A percentile compares a stretch with the other conserved stretches of the same genome.
Conservation (phyloP, 2,329 filamentous ascomycete species). For the Paracorniculantispora psalliotae region DNA sequence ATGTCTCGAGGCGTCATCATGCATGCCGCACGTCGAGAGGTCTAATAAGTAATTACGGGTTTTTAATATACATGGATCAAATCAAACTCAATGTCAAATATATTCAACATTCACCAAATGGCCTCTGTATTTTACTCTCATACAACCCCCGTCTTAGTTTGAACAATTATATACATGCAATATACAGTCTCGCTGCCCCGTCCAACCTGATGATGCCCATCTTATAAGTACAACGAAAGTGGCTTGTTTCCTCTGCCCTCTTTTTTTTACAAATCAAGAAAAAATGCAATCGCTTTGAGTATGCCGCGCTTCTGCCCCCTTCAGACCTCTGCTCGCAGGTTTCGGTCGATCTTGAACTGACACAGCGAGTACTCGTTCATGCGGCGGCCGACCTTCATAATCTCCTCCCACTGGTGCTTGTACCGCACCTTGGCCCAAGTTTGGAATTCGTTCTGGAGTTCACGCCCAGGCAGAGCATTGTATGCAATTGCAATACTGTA, state of each 20-base stretch:
- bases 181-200: not conserved
- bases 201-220: not conserved
- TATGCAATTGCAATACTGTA: slow-evolving; percentile 35
- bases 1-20: slow-evolving; percentile 3
- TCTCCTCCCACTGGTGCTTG: slow-evolving; percentile 61
- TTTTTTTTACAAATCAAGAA: not conserved
- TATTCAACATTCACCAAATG: not conserved
- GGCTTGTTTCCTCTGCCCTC: not conserved
- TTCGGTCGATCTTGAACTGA: slow-evolving; percentile 45
- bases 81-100: too few species aligned
- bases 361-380: slow-evolving; percentile 40
- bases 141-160: not conserved
- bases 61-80: too few species aligned
- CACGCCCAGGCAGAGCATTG: slow-evolving; percentile 63
- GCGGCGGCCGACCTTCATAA: slow-evolving; percentile 51
- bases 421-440: slow-evolving; percentile 67
- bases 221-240: not conserved
- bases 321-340: slow-evolving; percentile 35
- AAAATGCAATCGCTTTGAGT: not conserved
- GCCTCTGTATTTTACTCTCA: not conserved
- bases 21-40: not conserved
- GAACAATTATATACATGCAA: not conserved
- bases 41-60: not conserved
- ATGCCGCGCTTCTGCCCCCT: not conserved
- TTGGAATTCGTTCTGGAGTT: slow-evolving; percentile 65